Evolutionary conservation across 1,139 yeast species (phyloP).

Genomic region (Ogataea hybrid): DNA sequence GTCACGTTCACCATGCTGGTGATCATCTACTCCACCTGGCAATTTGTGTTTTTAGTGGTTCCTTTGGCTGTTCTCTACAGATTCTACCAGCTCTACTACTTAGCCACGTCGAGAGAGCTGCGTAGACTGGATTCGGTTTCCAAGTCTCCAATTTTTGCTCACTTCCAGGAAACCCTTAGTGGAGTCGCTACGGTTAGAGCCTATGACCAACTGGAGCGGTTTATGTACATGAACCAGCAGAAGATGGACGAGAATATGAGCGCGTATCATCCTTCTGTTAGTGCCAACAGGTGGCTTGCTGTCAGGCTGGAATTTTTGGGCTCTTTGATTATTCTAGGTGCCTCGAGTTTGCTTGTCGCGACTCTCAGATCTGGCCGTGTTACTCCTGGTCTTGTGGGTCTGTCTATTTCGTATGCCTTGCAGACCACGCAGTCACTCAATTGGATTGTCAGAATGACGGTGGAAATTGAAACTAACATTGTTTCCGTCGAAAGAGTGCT

Average conservation of each 20-base stretch:
- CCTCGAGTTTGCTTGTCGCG: slow-evolving; percentile 77
- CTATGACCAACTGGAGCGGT: slow-evolving; percentile 72
- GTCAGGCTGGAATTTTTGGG: slow-evolving; percentile 90
- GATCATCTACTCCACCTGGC: slow-evolving; percentile 87
- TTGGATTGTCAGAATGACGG: slow-evolving; percentile 98
- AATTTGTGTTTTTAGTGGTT: slow-evolving; percentile 64
- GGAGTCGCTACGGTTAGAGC: slow-evolving; percentile 93
- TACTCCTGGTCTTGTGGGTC: slow-evolving; percentile 89
- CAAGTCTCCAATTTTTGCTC: slow-evolving; percentile 91
- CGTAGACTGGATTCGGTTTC: slow-evolving; percentile 94
- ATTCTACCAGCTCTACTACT: slow-evolving; percentile 85
- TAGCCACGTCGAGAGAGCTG: slow-evolving; percentile 88
- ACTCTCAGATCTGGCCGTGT: slow-evolving; percentile 66
- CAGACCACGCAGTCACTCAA: slow-evolving; percentile 91
- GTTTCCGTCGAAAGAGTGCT: slow-evolving; percentile 94
- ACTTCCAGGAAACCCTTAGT: slow-evolving; percentile 91
- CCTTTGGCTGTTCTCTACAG: slow-evolving; percentile 74
- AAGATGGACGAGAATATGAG: slow-evolving; percentile 84
- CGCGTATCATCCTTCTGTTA: slow-evolving; percentile 91
- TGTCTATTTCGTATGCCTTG: slow-evolving; percentile 87
- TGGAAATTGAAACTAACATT: slow-evolving; percentile 94
- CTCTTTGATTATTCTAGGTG: slow-evolving; percentile 77
- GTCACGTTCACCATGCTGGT: slow-evolving; percentile 84
- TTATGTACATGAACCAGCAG: slow-evolving; percentile 67
- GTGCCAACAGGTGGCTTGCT: slow-evolving; percentile 96